A percentile compares a stretch with the other conserved stretches of the same genome.
Conservation (phyloP, 371 early-diverging fungal genomes). For the Hamiltosporidium tvaerminnensis region DNA sequence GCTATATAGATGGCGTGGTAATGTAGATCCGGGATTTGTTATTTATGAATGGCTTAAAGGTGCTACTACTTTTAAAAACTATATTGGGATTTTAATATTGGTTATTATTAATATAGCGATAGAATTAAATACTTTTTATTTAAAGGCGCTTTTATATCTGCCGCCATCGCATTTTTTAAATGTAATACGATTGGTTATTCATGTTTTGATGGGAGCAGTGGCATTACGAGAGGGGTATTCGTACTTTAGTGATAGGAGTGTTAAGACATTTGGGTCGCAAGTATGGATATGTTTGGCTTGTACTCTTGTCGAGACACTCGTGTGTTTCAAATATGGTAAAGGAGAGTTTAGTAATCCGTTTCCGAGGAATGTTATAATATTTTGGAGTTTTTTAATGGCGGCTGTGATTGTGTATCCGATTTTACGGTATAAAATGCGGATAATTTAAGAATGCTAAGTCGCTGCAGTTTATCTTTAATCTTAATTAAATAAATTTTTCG, state of each 20-base stretch:
- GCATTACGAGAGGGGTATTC: slow-evolving; percentile 73
- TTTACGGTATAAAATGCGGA: no score
- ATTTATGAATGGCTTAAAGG: slow-evolving; percentile 78
- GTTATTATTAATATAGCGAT: slow-evolving; percentile 54
- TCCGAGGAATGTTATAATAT: slow-evolving; percentile 60
- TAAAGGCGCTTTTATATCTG: slow-evolving; percentile 76
- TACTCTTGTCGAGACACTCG: slow-evolving; percentile 67
- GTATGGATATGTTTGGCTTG: slow-evolving; percentile 70
- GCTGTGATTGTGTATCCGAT: no score
- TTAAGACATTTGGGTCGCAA: slow-evolving; percentile 60
- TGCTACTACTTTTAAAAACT: slow-evolving; percentile 61
- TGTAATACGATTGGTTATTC: slow-evolving; percentile 60
- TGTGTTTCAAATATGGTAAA: slow-evolving; percentile 67
- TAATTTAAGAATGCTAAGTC: no score
- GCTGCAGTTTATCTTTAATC: no score
- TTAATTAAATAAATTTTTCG: no score
- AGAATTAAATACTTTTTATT: slow-evolving; percentile 75
- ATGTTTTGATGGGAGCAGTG: slow-evolving; percentile 67
- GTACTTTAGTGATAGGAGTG: slow-evolving; percentile 61
- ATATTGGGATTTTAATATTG: slow-evolving; percentile 58
- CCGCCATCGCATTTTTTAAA: slow-evolving; percentile 70
- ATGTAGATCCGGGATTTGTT: slow-evolving; percentile 68
- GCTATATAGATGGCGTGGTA: slow-evolving; percentile 33
- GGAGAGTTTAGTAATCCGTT: slow-evolving; percentile 66
- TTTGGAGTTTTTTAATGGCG: slow-evolving; percentile 55